Base-by-base conservation (phyloP, 495 filamentous ascomycete genomes). In the Neurospora sublineolata region DNA sequence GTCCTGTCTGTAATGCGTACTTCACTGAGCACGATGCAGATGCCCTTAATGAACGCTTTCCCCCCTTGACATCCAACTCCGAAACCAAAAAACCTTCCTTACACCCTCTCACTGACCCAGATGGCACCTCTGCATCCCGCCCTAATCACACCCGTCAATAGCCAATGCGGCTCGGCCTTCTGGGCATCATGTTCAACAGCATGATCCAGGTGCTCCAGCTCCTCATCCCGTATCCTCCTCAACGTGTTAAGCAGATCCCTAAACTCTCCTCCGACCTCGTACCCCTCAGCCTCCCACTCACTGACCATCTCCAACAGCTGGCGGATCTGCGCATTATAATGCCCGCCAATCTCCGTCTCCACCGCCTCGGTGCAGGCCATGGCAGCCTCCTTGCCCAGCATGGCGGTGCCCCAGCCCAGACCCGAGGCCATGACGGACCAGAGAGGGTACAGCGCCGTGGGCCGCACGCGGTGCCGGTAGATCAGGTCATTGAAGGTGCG, bases 361-460 rank as follows among this genome's bases (percentile, higher is more conserved):
- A 99, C 94, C 6, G 95, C 95, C 82, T 99, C 95, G 12, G 95
- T 99, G 78, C 95, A 99, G 30, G 96, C 95, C 95, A 99, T 99
- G 4, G 95, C 94, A 0, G 95, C 94, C 82, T 98, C 94, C 44
- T 92, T 87, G 0, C 96, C 94, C 85, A 98, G 85, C n/a, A 94
- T 79, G 0, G 89, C 95, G 1, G 95, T 99, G 3, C 87, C 86
- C 91, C 96, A 97, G 16, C 95, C 95, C 3, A 99, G 81, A 3
- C 90, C 91, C 0, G 93, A 90, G 12, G 96, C 92, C 0, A 94
- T 88, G 12, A 88, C 84, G n/a, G 89, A 86, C 95, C 95, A 99
- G 8, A 97, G 44, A 1, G 96, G 96, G 77, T 95, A 97, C 86
- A 99, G 91, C 37, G 91, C 92, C 8, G 95, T 98, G 0, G 95